Base-by-base conservation (phyloP, 306 rosid genomes). In the Quercus engelmannii region DNA sequence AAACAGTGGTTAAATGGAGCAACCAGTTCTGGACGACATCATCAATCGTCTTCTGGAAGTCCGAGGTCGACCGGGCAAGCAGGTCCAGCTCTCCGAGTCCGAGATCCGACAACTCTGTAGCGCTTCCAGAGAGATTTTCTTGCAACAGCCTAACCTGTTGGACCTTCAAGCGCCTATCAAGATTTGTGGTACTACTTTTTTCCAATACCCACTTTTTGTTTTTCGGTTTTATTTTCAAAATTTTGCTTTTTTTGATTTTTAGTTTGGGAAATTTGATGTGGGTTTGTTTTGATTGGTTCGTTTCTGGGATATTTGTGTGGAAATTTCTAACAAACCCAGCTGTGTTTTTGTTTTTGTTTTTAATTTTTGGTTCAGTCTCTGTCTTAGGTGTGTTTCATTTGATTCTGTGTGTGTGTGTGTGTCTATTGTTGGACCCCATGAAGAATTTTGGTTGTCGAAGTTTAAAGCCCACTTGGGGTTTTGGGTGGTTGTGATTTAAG, bases 81-180 rank as follows among this genome's bases (percentile, higher is more conserved):
- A 91, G 90, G 97, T 94, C 6, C 98, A 94, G 84, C 83, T 94
- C 20, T 91, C 93, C 20, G 98, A 94, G 83, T 76, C 97, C 15
- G 98, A 92, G 97, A 94, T 94, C 97, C 94, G 92, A 3, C 97
- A 91, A 25, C 97, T 94, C 43, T 94, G 98, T 76, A 71, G 78
- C 0, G 80, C 41, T 75, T 92, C 98, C 21, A 87, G 84, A 76
- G 96, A 91, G 3, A 87, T 94, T 84, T 92, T 94, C 87, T 68
- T 94, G 78, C 91, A 89, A 75, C 98, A 94, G 80, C 94, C 98
- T 62, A 89, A 84, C 85, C 84, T 92, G 78, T 81, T 94, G 83
- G 93, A 94, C 78, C 94, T 94, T 58, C 90, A 92, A 80, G 96
- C 97, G 17, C 98, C 98, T 81, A 92, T 94, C 78, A 94, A 94